Evolutionary conservation across 352 stramenopile genomes (phyloP), one percentile per base, ranked within the genome.

Genomic region (Pythium coloratum): DNA sequence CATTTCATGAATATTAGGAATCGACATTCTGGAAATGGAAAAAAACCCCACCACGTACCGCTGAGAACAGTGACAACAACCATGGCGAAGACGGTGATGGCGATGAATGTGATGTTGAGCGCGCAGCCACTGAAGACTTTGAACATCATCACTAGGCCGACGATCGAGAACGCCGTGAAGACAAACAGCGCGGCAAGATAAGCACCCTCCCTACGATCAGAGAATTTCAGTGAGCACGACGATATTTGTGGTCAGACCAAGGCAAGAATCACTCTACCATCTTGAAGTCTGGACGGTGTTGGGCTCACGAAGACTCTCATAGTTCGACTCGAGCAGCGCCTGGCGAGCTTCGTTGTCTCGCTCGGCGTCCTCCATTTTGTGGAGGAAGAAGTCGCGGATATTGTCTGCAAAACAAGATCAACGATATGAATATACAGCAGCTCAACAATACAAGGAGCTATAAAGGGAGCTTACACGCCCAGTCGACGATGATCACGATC

Each of bases 401-500:
- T 83, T 86, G 54, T 93, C 85, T 93, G 20, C 20, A 24, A 24
- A 24, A 24, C 20, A 24, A 24, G 20, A 24, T 24, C 20, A 24
- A 24, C 20, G 20, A 24, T 24, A 24, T 24, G 20, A 24, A 24
- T 24, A 24, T 24, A 24, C 20, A 24, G 20, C 20, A 24, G 20
- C 20, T 24, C 20, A 24, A 24, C 20, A 24, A 24, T 24, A 24
- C 20, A 24, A 24, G 20, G 20, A 24, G 20, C 20, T 24, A 24
- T 24, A 24, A 24, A 24, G 20, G 20, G 20, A 24, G 59, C 18
- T 60, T 73, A 91, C 85, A 91, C 3, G 74, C 78, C 30, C 76
- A 91, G 68, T 93, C 85, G 56, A 93, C 65, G 67, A 93, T 90
- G 70, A 93, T 93, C 70, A 91, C 64, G 65, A 93, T 88, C 72